phyloP scores from a whole-genome alignment of 441 rosid genomes.

The Rhodomyrtus psidioides region DNA sequence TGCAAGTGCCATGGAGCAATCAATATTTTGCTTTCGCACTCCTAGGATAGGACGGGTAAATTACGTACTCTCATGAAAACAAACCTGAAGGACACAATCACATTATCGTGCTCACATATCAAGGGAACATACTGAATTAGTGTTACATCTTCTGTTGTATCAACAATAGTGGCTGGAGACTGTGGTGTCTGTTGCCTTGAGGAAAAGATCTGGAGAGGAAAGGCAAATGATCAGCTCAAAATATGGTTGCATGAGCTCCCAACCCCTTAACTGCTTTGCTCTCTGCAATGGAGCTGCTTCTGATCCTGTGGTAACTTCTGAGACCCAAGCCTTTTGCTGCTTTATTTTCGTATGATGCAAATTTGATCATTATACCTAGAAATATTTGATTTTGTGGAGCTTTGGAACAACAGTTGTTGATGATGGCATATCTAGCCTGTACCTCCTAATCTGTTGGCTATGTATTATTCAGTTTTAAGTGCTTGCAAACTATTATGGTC shows the following conservation, averaged over 20 bases:
- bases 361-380: not conserved
- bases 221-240: conserved; percentile 42
- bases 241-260: conserved; percentile 40
- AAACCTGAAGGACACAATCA: not conserved
- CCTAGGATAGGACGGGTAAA: conserved; percentile 71
- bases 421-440: not conserved
- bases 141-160: conserved; percentile 1
- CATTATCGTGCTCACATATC: not conserved
- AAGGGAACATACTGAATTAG: not conserved
- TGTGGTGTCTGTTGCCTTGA: conserved; percentile 58
- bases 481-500: not conserved
- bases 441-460: not conserved
- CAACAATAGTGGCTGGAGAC: conserved; percentile 76
- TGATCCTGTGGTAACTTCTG: conserved; percentile 67
- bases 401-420: not conserved
- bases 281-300: conserved; percentile 80
- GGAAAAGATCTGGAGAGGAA: conserved; percentile 70
- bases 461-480: not conserved
- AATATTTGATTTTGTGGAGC: not conserved
- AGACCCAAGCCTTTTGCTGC: not conserved
- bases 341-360: not conserved
- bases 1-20: conserved; percentile 80
- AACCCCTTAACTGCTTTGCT: conserved; percentile 69
- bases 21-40: conserved; percentile 61
- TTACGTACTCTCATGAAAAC: not conserved